Conservation (phyloP, 2,329 filamentous ascomycete genomes). For the Hirsutella minnesotensis region DNA sequence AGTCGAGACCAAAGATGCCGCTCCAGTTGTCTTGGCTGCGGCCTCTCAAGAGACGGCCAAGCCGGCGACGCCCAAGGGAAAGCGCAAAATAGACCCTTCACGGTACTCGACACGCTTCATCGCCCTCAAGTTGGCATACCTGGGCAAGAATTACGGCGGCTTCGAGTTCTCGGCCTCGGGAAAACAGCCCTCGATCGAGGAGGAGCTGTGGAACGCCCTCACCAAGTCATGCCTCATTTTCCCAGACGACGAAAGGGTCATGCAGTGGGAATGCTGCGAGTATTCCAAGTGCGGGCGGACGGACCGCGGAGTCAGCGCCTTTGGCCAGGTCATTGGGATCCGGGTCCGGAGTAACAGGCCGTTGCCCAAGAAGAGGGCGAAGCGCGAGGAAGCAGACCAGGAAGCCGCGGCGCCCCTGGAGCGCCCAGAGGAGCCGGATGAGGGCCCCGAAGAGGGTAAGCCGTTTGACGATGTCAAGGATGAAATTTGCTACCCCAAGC, state of each 20-base stretch:
- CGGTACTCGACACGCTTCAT: slow-evolving; percentile 76
- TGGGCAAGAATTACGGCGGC: slow-evolving; percentile 84
- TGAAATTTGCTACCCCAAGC: slow-evolving; percentile 71
- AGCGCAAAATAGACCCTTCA: slow-evolving; percentile 58
- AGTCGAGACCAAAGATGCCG: not conserved
- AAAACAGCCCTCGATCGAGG: slow-evolving; percentile 71
- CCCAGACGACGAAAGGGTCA: slow-evolving; percentile 46
- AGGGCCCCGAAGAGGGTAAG: slow-evolving; percentile 2
- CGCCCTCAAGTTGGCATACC: slow-evolving; percentile 86
- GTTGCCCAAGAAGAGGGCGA: slow-evolving; percentile 23
- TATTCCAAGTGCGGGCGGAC: slow-evolving; percentile 95
- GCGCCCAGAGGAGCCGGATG: slow-evolving; percentile 9
- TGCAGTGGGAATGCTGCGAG: slow-evolving; percentile 75
- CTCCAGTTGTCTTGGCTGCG: not conserved
- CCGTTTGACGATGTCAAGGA: slow-evolving; percentile 58
- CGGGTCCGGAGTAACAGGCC: slow-evolving; percentile 71
- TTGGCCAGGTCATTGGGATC: slow-evolving; percentile 86
- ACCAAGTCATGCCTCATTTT: slow-evolving; percentile 73
- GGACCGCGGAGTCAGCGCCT: slow-evolving; percentile 87
- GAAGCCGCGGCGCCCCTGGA: slow-evolving; percentile 1
- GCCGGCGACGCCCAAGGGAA: slow-evolving; percentile 27
- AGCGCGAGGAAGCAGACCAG: slow-evolving; percentile 7
- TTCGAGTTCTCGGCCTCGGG: slow-evolving; percentile 76
- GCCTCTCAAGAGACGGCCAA: not conserved
- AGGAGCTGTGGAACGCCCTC: slow-evolving; percentile 86